Conservation (phyloP, 1,139 yeast species). For the Eremothecium cymbalariae region DNA sequence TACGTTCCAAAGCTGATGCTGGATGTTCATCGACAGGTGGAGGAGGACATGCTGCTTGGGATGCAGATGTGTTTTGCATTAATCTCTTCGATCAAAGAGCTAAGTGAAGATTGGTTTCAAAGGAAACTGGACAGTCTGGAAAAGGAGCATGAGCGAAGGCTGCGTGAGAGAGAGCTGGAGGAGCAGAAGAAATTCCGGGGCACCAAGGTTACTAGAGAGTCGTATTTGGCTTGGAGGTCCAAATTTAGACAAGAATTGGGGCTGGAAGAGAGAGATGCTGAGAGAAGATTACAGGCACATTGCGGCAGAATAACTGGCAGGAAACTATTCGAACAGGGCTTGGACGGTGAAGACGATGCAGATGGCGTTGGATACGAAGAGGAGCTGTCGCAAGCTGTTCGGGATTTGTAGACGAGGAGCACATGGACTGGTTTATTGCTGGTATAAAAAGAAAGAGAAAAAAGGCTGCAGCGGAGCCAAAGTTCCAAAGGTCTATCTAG, state of each 20-base stretch:
- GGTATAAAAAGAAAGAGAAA: background rate
- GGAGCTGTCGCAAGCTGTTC: slow-evolving; percentile 11
- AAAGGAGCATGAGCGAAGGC: slow-evolving; percentile 47
- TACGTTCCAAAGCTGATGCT: slow-evolving; percentile 40
- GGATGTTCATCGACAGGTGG: slow-evolving; percentile 53
- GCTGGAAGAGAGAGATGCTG: slow-evolving; percentile 48
- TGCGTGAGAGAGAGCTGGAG: slow-evolving; percentile 56
- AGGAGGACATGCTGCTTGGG: slow-evolving; percentile 57
- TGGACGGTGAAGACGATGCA: slow-evolving; percentile 57
- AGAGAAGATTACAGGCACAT: slow-evolving; percentile 51
- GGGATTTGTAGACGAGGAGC: no score
- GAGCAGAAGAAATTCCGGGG: slow-evolving; percentile 69
- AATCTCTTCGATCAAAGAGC: slow-evolving; percentile 68
- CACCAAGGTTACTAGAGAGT: slow-evolving; percentile 69
- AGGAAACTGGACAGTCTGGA: slow-evolving; percentile 50
- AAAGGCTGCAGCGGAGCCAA: no score
- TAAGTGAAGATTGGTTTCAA: slow-evolving; percentile 59
- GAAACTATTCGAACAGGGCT: slow-evolving; percentile 83
- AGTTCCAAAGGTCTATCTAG: no score
- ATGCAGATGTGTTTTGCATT: slow-evolving; percentile 82
- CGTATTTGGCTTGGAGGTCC: slow-evolving; percentile 62
- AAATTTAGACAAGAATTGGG: slow-evolving; percentile 48
- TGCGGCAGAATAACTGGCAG: slow-evolving; percentile 75
- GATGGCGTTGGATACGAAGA: slow-evolving; percentile 42
- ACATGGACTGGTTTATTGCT: background rate